Conservation (phyloP, 352 stramenopile species). For the Aphanomyces stellatus region DNA sequence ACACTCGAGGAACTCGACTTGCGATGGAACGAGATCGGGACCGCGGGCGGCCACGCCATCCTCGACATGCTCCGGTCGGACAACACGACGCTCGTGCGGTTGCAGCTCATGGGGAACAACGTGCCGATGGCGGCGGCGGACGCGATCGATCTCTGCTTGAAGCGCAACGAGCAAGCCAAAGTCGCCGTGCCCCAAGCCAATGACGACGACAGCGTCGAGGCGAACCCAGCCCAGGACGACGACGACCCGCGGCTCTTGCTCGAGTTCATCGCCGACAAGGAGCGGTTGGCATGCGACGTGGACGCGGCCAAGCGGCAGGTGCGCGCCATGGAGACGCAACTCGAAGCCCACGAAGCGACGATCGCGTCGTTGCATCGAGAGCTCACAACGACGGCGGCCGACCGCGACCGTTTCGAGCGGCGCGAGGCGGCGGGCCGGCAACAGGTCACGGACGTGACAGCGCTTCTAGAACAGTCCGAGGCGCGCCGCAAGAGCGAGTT, state of each 20-base stretch:
- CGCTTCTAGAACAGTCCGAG: slow-evolving; percentile 65
- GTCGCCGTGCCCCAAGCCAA: slow-evolving; percentile 21
- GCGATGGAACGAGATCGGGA: slow-evolving; percentile 75
- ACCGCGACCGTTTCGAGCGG: slow-evolving; percentile 54
- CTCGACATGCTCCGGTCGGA: slow-evolving; percentile 50
- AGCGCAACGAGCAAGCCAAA: slow-evolving; percentile 31
- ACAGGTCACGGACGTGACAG: slow-evolving; percentile 45
- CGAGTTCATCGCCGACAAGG: slow-evolving; percentile 60
- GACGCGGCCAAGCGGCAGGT: background rate
- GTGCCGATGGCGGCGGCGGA: slow-evolving; percentile 58
- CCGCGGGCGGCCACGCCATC: slow-evolving; percentile 59
- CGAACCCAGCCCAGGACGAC: background rate
- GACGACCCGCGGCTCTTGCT: slow-evolving; percentile 46
- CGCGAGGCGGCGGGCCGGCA: slow-evolving; percentile 49
- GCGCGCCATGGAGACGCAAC: slow-evolving; percentile 24
- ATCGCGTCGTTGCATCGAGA: slow-evolving; percentile 41
- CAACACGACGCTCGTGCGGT: slow-evolving; percentile 47
- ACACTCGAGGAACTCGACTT: slow-evolving; percentile 67
- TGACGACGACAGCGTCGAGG: background rate
- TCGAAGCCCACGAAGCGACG: slow-evolving; percentile 44
- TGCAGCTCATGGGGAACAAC: slow-evolving; percentile 73
- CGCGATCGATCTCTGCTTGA: slow-evolving; percentile 49
- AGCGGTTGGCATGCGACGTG: slow-evolving; percentile 30
- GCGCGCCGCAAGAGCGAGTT: slow-evolving; percentile 50
- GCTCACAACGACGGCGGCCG: slow-evolving; percentile 33